Conservation (phyloP, 2,329 filamentous ascomycete genomes). For the Penicillium sp. region DNA sequence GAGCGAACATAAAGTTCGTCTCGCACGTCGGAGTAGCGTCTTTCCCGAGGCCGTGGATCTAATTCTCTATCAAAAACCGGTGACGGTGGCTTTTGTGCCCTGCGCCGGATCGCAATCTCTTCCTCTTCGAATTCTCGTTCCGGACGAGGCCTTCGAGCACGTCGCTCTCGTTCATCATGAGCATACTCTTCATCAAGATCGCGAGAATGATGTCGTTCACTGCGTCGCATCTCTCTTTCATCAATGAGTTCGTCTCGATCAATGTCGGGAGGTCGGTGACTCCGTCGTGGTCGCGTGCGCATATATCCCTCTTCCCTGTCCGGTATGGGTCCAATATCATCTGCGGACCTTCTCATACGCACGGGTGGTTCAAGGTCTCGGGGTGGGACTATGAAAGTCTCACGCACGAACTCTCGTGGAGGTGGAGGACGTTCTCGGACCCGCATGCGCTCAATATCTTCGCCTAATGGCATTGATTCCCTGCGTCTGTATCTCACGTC, state of each 20-base stretch:
- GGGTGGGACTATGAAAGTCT: conserved; percentile 28
- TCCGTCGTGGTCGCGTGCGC: background rate
- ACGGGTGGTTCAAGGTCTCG: background rate
- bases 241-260: conserved; percentile 11
- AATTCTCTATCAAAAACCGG: background rate
- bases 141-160: conserved; percentile 18
- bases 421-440: conserved; percentile 38
- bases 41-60: background rate
- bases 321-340: conserved; percentile 14
- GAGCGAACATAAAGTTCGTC: conserved; percentile 5
- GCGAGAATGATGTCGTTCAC: background rate
- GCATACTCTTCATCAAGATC: conserved; percentile 15
- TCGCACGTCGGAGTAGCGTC: conserved; percentile 3
- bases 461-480: conserved; percentile 45
- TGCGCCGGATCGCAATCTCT: conserved; percentile 1
- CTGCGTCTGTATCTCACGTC: conserved; percentile 30
- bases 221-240: conserved; percentile 10
- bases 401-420: conserved; percentile 36
- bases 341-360: conserved; percentile 29
- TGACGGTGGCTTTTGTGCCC: conserved; percentile 2
- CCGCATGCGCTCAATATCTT: conserved; percentile 40
- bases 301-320: conserved; percentile 17
- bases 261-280: conserved; percentile 10
- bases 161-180: conserved; percentile 15
- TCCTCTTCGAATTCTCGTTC: conserved; percentile 32